Evolutionary conservation across 768 basidiomycete species (phyloP).

Genomic region (Agrocybe chaxingu): DNA sequence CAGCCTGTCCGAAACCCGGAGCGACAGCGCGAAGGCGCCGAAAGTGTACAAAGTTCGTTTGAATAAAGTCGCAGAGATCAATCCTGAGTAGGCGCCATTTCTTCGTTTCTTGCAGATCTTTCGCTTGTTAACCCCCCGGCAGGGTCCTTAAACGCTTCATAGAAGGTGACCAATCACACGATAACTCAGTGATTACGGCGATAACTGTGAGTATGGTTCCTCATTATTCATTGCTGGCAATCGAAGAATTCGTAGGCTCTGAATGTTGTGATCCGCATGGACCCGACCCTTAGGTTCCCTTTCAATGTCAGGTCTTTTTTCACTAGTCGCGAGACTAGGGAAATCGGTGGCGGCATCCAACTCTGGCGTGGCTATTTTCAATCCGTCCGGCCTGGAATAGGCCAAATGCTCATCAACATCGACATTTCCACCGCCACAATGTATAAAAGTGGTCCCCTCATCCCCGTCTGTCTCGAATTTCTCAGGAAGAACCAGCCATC

Average conservation of each 20-base stretch:
- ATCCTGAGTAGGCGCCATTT: conserved; percentile 24
- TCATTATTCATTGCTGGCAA: not conserved
- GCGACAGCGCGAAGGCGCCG: conserved; percentile 39
- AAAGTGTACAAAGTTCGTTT: conserved; percentile 69
- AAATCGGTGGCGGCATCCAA: conserved; percentile 61
- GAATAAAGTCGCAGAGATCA: conserved; percentile 47
- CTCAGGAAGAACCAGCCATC: conserved; percentile 29
- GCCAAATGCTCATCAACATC: conserved; percentile 69
- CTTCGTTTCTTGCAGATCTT: not conserved
- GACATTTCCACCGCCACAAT: conserved; percentile 80
- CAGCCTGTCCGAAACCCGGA: conserved; percentile 35
- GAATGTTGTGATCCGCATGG: conserved; percentile 81
- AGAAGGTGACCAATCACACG: conserved; percentile 59
- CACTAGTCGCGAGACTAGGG: conserved; percentile 51
- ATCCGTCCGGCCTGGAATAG: conserved; percentile 67
- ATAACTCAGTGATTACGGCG: conserved; percentile 61
- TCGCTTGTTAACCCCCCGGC: not conserved
- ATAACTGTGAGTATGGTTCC: conserved; percentile 47
- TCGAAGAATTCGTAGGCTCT: conserved; percentile 45
- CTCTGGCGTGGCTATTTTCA: conserved; percentile 85
- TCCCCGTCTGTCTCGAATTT: conserved; percentile 57
- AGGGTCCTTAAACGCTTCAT: conserved; percentile 67
- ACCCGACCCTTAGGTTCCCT: conserved; percentile 65
- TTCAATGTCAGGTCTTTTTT: conserved; percentile 81
- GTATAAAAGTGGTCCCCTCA: conserved; percentile 63